Evolutionary conservation across 495 filamentous ascomycete genomes (phyloP).

Genomic region (Staphylotrichum tortipilum): DNA sequence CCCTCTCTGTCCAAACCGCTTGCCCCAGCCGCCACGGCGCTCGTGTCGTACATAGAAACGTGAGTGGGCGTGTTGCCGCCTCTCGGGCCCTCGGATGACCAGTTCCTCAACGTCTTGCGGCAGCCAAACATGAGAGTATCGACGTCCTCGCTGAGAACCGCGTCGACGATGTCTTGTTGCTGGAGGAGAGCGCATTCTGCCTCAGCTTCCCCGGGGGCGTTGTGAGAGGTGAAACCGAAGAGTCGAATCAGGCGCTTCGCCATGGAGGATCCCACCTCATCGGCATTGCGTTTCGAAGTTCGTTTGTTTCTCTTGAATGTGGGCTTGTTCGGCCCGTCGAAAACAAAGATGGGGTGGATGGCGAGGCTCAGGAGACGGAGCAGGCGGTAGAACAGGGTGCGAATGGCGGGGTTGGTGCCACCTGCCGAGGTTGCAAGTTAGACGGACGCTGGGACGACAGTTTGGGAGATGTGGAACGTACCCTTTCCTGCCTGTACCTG

Average conservation of each 20-base stretch:
- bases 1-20: conserved; percentile 67
- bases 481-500: conserved; percentile 78
- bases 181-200: conserved; percentile 91
- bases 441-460: background rate
- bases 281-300: conserved; percentile 35
- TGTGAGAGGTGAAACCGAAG: conserved; percentile 78
- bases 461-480: conserved; percentile 13
- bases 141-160: conserved; percentile 92
- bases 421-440: conserved; percentile 28
- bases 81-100: conserved; percentile 61
- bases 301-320: conserved; percentile 79
- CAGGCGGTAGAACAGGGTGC: conserved; percentile 89
- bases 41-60: conserved; percentile 63
- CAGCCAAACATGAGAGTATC: conserved; percentile 98
- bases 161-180: conserved; percentile 77
- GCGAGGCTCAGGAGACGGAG: conserved; percentile 70
- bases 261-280: conserved; percentile 47
- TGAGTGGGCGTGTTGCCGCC: conserved; percentile 68
- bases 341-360: conserved; percentile 88
- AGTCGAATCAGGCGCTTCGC: conserved; percentile 72
- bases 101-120: conserved; percentile 66
- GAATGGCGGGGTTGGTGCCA: conserved; percentile 81
- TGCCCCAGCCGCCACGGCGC: conserved; percentile 40
- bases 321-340: conserved; percentile 86
- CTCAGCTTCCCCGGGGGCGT: conserved; percentile 92